Base-by-base conservation (phyloP, 306 rosid species). In the Dryas octopetala region DNA sequence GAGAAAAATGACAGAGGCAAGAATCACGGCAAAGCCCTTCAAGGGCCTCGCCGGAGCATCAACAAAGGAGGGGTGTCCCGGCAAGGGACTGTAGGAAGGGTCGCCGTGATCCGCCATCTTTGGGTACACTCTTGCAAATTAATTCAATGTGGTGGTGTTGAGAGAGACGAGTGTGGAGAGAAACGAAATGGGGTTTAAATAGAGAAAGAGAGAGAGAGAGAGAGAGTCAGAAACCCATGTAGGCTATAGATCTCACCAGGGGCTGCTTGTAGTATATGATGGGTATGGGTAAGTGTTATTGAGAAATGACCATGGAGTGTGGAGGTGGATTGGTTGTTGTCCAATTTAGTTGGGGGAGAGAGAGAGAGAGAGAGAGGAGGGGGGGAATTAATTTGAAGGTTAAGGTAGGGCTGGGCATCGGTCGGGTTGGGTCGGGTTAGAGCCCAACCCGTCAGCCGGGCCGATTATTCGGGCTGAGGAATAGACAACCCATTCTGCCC, bases 51-150 rank as follows among this genome's bases (percentile, higher is more conserved):
- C 49, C 13, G 62, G 47, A 6, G 66, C 26, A 10, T 6, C 28
- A 2, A 69, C 44, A 7, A 16, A 0, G 46, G 11, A 54, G 17
- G 85, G 74, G 51, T 74, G 73, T 9, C 74, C 78, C 43, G 79
- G 79, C 79, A 92, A 85, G 7, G 90, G 81, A 73, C 63, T 28
- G 67, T 85, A 85, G 26, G 60, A 46, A 71, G 77, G 38, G 38
- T 32, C 38, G 38, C 2, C 38, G 38, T 32, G 38, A 32, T 32
- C 38, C 38, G 38, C 38, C 38, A 32, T 32, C 2, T 32, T 32
- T 32, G 23, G 23, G 23, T 23, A 23, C 23, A 23, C 23, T 23
- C 23, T 23, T 23, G 23, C 23, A 23, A 23, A 23, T 23, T 23
- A 23, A 23, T 23, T 32, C 2, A 32, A 32, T 32, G 2, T 32